Evolutionary conservation across 495 filamentous ascomycete genomes (phyloP), one percentile per base, ranked within the genome.

Genomic region (Aspergillus egyptiacus): DNA sequence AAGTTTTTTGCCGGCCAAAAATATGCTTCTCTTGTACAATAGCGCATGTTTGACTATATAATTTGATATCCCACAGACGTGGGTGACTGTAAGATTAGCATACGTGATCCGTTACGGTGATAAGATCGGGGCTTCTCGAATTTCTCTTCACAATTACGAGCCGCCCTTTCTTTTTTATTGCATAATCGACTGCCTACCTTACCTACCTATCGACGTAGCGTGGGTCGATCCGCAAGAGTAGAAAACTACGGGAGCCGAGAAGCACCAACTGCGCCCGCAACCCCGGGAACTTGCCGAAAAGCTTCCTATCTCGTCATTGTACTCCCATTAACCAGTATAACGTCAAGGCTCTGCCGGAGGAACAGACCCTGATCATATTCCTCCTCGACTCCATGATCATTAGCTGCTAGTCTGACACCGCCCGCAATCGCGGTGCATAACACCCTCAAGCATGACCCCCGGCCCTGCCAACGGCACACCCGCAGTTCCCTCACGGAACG

Each of bases 1-100:
- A 86, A 86, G 68, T 95, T 95, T 70, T 94, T 95, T 65, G 81
- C 79, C n/a, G 76, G 76, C 2, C 60, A 72, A 44, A 51, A 69
- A 41, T 40, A 57, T 23, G 46, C 52, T 24, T 59, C 62, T 31
- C 57, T 71, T 56, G 71, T 74, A 48, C 37, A 61, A 46, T 72
- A 62, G 56, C 35, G 19, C 14, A 34, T 31, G 10, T 40, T 5
- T 43, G 14, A 18, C 14, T 42, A 25, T 40, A 40, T 42, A 42
- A 30, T 17, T 14, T 9, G 13, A 17, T 14, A 7, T 3, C n/a
- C 10, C n/a, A 15, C 17, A 37, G 6, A 11, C 10, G 6, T 20
- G 35, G 19, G 19, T 20, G 11, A 20, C 35, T 37, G 35, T 37
- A 37, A 18, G 6, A 37, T 20, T 37, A 37, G 7, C 2, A 31